phyloP scores from a whole-genome alignment of 768 basidiomycete species.

The Boletus rufocinnamomeus region DNA sequence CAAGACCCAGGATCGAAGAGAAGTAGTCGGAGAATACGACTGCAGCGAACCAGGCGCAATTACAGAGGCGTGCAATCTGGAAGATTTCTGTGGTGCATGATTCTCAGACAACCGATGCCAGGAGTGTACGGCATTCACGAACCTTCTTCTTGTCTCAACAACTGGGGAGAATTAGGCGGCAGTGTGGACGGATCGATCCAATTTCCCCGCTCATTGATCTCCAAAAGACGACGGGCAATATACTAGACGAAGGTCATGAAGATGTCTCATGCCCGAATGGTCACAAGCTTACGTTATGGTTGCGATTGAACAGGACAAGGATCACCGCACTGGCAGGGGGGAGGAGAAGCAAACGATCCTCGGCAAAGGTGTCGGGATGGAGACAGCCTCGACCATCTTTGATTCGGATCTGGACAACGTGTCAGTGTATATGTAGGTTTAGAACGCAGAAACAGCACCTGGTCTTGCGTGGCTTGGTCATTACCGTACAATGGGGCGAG shows the following conservation, averaged over 20 bases:
- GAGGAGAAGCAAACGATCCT: constrained; percentile 75
- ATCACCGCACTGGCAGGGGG: constrained; percentile 74
- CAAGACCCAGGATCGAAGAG: constrained; percentile 75
- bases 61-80: constrained; percentile 76
- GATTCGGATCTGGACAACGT: constrained; percentile 29
- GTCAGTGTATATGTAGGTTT: neutral
- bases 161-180: constrained; percentile 32
- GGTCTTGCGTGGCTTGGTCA: constrained; percentile 58
- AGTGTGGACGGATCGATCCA: constrained; percentile 58
- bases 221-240: constrained; percentile 73
- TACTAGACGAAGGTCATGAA: constrained; percentile 47
- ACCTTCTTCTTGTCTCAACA: constrained; percentile 59
- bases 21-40: constrained; percentile 86
- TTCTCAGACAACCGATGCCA: neutral
- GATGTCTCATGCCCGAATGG: neutral
- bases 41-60: constrained; percentile 77
- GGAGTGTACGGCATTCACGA: neutral
- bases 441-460: constrained; percentile 40
- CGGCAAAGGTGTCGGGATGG: constrained; percentile 73
- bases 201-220: constrained; percentile 76
- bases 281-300: constrained; percentile 68
- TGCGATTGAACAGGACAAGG: constrained; percentile 88
- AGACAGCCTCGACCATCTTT: constrained; percentile 67
- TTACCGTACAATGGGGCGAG: constrained; percentile 82
- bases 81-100: constrained; percentile 61